These are phyloP conservation scores for Tuber calosporum DNA, from an alignment of 495 filamentous ascomycete species.

Conservation along the genomic window DNA sequence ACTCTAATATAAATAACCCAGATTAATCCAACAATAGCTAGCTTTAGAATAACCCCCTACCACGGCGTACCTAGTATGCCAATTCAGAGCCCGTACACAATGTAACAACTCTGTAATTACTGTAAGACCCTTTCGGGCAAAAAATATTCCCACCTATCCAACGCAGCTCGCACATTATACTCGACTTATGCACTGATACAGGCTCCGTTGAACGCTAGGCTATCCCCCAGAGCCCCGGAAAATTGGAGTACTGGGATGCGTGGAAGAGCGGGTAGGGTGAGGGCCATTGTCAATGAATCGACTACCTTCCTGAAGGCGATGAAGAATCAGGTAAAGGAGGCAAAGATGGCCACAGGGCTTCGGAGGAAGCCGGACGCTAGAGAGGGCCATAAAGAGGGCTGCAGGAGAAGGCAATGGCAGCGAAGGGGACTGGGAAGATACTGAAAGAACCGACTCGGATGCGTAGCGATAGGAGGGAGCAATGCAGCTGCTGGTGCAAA, in stretches of 20 bases:
- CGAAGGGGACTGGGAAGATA: background rate
- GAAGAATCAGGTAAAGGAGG: background rate
- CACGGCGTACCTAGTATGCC: background rate
- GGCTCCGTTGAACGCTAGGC: conserved; percentile 88
- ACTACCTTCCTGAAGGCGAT: background rate
- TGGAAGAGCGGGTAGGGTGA: conserved; percentile 56
- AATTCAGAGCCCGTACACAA: conserved; percentile 41
- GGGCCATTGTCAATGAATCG: conserved; percentile 35
- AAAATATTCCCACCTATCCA: conserved; percentile 74
- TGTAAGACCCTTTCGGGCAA: conserved; percentile 68
- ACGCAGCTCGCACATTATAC: conserved; percentile 74
- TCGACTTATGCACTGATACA: conserved; percentile 82
- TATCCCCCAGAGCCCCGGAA: conserved; percentile 71
- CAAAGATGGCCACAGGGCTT: background rate
- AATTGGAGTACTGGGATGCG: conserved; percentile 77
- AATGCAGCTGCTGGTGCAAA: background rate
- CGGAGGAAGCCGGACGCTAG: conserved; percentile 24
- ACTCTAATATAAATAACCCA: conserved; percentile 5
- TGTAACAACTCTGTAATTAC: conserved; percentile 42
- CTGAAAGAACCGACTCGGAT: background rate
- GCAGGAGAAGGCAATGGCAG: conserved; percentile 6
- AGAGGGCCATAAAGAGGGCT: conserved; percentile 37
- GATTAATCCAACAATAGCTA: background rate
- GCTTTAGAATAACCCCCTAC: background rate
- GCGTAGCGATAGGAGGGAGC: background rate